These are phyloP conservation scores for Xylaria sp. DNA, from an alignment of 2,329 filamentous ascomycete species.

Conservation along the genomic window DNA sequence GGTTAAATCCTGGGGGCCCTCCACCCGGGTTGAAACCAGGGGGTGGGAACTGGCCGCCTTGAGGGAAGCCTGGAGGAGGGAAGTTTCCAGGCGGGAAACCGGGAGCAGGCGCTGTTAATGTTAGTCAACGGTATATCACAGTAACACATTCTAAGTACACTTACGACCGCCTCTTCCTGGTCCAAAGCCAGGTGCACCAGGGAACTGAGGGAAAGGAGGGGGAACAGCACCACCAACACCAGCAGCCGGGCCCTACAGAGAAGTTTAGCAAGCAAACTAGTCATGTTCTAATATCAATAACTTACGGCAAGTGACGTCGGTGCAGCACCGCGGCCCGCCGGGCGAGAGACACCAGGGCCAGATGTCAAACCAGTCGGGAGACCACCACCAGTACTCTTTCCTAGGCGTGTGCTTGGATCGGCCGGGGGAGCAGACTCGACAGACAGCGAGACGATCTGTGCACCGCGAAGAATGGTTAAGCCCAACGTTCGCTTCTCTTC, in stretches of 20 bases:
- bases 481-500: constrained; percentile 99
- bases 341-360: constrained; percentile 89
- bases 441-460: constrained; percentile 92
- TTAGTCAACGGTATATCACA: constrained; percentile 35
- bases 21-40: constrained; percentile 63
- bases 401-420: constrained; percentile 90
- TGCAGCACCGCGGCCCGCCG: constrained; percentile 82
- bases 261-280: constrained; percentile 40
- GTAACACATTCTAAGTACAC: constrained; percentile 46
- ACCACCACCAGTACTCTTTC: constrained; percentile 77
- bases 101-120: constrained; percentile 44
- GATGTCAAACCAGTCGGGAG: constrained; percentile 77
- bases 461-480: constrained; percentile 91
- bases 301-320: constrained; percentile 83
- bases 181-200: constrained; percentile 60
- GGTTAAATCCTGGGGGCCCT: constrained; percentile 77
- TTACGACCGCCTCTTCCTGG: constrained; percentile 67
- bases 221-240: constrained; percentile 79
- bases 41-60: constrained; percentile 59
- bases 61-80: constrained; percentile 59
- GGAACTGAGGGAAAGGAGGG: constrained; percentile 68
- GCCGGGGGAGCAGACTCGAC: constrained; percentile 96
- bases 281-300: constrained; percentile 24
- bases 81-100: constrained; percentile 54
- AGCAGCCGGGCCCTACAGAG: constrained; percentile 76